Percentiles rank a stretch among this genome's conserved stretches.
Evolutionary conservation across 2,329 filamentous ascomycete genomes (phyloP).

Genomic region (Colletotrichum sp.): DNA sequence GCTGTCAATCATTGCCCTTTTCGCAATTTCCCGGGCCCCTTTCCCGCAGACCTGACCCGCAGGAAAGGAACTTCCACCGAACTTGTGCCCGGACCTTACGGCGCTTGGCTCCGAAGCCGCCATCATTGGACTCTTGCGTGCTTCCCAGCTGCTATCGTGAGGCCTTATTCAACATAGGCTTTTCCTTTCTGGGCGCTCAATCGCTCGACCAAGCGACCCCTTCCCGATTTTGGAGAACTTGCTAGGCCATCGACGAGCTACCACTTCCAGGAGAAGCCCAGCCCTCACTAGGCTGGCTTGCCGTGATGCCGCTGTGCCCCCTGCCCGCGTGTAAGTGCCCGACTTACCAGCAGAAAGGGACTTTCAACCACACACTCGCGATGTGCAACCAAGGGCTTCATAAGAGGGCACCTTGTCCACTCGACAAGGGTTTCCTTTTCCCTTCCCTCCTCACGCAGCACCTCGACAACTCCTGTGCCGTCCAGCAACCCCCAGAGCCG

Average conservation of each 20-base stretch:
- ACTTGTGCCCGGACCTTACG: not conserved
- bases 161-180: not conserved
- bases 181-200: not conserved
- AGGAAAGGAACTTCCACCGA: not conserved
- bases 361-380: not conserved
- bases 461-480: constrained; percentile 4
- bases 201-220: not conserved
- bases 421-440: not conserved
- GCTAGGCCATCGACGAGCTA: not conserved
- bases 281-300: not conserved
- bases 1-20: constrained; percentile 5
- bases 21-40: constrained; percentile 19
- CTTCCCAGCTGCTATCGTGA: not conserved
- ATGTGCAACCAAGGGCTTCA: not conserved
- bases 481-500: constrained; percentile 27
- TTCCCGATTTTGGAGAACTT: not conserved
- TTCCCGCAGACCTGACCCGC: not conserved
- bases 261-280: not conserved
- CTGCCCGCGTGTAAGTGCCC: not conserved
- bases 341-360: not conserved
- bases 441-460: not conserved
- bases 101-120: not conserved
- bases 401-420: constrained; percentile 4
- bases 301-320: not conserved
- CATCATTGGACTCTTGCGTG: not conserved